Conservation (phyloP, 2,329 filamentous ascomycete species). For the Ceratocystis colombiana region DNA sequence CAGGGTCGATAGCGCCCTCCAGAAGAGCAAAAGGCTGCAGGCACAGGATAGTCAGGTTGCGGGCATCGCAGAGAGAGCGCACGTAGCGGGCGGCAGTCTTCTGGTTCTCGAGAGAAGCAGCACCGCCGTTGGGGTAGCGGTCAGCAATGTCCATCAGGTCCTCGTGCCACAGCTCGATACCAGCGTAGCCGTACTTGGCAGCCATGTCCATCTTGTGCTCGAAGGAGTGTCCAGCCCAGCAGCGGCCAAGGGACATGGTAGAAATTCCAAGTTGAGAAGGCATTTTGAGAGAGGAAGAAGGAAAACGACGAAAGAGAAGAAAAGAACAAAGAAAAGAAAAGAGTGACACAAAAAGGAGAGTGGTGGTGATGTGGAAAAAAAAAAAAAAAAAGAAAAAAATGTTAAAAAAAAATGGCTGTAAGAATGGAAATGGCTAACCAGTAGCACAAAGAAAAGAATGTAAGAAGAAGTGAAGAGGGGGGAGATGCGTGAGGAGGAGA, state of each 20-base stretch:
- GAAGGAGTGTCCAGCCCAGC: constrained; percentile 56
- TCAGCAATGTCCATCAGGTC: constrained; percentile 55
- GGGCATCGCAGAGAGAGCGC: constrained; percentile 45
- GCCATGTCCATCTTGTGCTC: constrained; percentile 59
- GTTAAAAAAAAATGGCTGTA: not conserved
- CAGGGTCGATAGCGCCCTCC: constrained; percentile 58
- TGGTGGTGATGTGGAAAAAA: too few species aligned
- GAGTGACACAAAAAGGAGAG: not conserved
- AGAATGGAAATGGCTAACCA: constrained; percentile 10
- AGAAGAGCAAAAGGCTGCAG: constrained; percentile 71
- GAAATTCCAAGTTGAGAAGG: constrained; percentile 56
- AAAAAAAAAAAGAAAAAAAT: not conserved
- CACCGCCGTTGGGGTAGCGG: constrained; percentile 34
- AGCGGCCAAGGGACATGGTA: constrained; percentile 66
- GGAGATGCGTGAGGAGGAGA: constrained; percentile 14
- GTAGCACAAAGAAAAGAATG: constrained; percentile 9
- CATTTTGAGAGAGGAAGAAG: constrained; percentile 33
- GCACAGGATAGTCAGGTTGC: constrained; percentile 51
- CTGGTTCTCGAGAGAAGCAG: constrained; percentile 36
- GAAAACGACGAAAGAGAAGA: not conserved
- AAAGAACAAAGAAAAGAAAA: not conserved
- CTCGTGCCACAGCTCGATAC: constrained; percentile 69
- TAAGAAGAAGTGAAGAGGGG: constrained; percentile 13
- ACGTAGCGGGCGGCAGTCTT: constrained; percentile 50
- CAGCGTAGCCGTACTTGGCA: constrained; percentile 51